Percentiles rank a stretch among this genome's conserved stretches.
Conservation (phyloP, 31 red algal species). For the Odonthalia washingtoniensis region DNA sequence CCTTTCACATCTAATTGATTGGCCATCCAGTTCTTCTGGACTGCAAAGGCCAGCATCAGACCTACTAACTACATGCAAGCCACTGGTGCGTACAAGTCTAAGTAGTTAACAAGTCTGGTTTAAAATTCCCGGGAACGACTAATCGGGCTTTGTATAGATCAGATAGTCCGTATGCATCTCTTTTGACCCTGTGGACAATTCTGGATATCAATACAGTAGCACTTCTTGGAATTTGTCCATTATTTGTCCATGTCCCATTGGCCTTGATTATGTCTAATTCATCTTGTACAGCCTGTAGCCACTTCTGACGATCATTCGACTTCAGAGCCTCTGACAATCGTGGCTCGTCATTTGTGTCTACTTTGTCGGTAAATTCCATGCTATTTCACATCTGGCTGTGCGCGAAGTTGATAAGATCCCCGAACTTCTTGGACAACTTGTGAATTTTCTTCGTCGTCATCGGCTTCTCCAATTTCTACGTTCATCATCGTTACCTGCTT, state of each 20-base stretch:
- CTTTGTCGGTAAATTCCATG: not conserved
- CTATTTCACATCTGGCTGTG: not conserved
- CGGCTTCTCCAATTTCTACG: not conserved
- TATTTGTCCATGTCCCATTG: slow-evolving; percentile 10
- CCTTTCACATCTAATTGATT: slow-evolving; percentile 45
- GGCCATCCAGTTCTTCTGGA: not conserved
- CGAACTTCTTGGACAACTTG: not conserved
- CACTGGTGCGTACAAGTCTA: slow-evolving; percentile 36
- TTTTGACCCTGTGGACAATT: slow-evolving; percentile 34
- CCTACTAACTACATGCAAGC: slow-evolving; percentile 18
- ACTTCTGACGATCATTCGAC: slow-evolving; percentile 1
- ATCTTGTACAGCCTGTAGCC: slow-evolving; percentile 24
- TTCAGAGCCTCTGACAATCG: slow-evolving; percentile 20
- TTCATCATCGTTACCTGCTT: not conserved
- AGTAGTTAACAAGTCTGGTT: slow-evolving; percentile 26
- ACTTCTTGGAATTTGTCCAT: not conserved
- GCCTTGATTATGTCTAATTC: slow-evolving; percentile 20
- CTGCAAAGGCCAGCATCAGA: not conserved
- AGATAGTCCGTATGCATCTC: slow-evolving; percentile 27
- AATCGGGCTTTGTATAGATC: slow-evolving; percentile 40
- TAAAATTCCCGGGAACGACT: slow-evolving; percentile 32
- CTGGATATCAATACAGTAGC: not conserved
- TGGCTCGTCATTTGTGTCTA: slow-evolving; percentile 27
- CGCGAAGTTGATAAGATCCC: not conserved
- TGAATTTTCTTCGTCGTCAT: not conserved